These are phyloP conservation scores for Populus trichocarpa DNA, from an alignment of 441 rosid genomes.

Conservation along the genomic window DNA sequence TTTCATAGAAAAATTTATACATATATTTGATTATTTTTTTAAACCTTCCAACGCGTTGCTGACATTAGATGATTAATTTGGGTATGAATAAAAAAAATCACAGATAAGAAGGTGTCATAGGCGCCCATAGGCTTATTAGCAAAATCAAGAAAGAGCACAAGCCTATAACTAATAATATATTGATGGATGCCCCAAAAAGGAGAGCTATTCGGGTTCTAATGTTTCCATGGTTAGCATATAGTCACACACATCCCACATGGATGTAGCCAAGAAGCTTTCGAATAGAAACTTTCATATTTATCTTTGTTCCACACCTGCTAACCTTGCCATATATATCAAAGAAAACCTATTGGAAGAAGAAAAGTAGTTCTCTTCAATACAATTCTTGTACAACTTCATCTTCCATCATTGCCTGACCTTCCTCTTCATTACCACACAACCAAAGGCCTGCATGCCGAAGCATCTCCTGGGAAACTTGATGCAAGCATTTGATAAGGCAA, in stretches of 20 bases:
- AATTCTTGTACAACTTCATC: constrained; percentile 30
- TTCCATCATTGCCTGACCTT: constrained; percentile 30
- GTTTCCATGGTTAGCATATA: constrained; percentile 4
- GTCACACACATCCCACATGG: not conserved
- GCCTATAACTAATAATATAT: too few relatives aligned
- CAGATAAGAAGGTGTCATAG: too few relatives aligned
- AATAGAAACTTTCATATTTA: not conserved
- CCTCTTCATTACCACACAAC: constrained; percentile 38
- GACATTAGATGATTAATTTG: too few relatives aligned
- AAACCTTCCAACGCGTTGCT: too few relatives aligned
- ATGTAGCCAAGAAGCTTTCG: constrained; percentile 17
- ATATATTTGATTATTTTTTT: too few relatives aligned
- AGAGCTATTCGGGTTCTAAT: not conserved
- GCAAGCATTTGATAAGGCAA: constrained; percentile 28
- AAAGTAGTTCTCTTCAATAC: constrained; percentile 11
- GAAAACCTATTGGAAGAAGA: too few relatives aligned
- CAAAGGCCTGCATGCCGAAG: constrained; percentile 28
- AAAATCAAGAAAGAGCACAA: too few relatives aligned
- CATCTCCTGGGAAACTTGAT: constrained; percentile 35
- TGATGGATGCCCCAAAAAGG: not conserved
- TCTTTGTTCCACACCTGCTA: constrained; percentile 31
- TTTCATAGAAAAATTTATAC: too few relatives aligned
- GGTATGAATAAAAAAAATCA: too few relatives aligned
- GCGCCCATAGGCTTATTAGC: too few relatives aligned
- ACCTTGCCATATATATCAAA: constrained; percentile 22